These are phyloP conservation scores for Globisporangium cystogenes DNA, from an alignment of 352 stramenopile species.

Conservation along the genomic window DNA sequence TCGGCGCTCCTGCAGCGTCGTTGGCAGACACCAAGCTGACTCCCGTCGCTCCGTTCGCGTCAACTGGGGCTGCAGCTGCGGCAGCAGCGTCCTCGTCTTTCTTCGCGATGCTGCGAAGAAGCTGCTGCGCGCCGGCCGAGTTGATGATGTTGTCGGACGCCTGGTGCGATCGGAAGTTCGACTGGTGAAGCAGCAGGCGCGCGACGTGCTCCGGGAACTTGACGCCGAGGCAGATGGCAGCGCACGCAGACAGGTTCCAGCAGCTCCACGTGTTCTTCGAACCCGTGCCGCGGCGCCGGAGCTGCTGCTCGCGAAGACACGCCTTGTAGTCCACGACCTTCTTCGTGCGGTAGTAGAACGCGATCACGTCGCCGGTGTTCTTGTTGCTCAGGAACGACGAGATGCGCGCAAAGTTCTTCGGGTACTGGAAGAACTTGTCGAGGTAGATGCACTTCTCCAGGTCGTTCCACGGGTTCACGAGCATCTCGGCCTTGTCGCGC, in stretches of 20 bases:
- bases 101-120: constrained; percentile 26
- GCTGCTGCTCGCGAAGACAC: constrained; percentile 85
- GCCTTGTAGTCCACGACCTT: constrained; percentile 97
- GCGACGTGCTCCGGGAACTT: constrained; percentile 66
- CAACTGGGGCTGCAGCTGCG: background rate
- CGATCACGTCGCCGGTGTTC: constrained; percentile 94
- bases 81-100: constrained; percentile 1
- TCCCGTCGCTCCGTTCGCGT: constrained; percentile 1
- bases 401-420: constrained; percentile 98
- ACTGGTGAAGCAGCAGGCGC: constrained; percentile 64
- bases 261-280: constrained; percentile 90
- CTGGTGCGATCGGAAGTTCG: constrained; percentile 84
- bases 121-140: constrained; percentile 51
- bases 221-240: constrained; percentile 77
- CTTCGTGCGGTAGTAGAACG: constrained; percentile 98
- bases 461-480: constrained; percentile 97
- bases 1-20: background rate
- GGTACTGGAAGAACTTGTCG: constrained; percentile 98
- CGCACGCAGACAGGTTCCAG: constrained; percentile 82
- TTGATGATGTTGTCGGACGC: constrained; percentile 84
- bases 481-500: constrained; percentile 59
- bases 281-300: constrained; percentile 68
- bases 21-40: background rate
- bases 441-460: constrained; percentile 99
- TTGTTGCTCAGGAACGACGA: constrained; percentile 94